Evolutionary conservation across 306 rosid genomes (phyloP).

Genomic region (Gillenia trifoliata): DNA sequence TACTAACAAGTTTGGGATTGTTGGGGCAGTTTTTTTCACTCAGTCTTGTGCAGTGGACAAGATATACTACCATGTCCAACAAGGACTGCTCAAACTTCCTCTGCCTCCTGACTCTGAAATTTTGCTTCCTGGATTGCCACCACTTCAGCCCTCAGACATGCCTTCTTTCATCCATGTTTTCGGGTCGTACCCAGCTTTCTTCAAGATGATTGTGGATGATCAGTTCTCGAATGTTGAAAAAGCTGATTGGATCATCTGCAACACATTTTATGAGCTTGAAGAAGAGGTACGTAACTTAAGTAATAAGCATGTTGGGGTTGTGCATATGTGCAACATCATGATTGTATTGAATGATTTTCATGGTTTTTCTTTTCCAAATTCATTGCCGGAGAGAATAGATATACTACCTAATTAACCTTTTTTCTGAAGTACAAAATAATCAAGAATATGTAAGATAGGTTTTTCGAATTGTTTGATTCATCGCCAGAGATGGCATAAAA

Average conservation of each 20-base stretch:
- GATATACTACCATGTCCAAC: slow-evolving; percentile 21
- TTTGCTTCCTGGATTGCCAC: slow-evolving; percentile 24
- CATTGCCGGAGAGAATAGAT: not conserved
- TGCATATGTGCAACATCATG: not conserved
- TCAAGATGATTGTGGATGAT: not conserved
- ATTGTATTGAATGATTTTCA: not conserved
- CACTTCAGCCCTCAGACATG: slow-evolving; percentile 18
- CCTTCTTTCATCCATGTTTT: slow-evolving; percentile 30
- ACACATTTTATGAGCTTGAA: slow-evolving; percentile 27
- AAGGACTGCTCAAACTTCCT: slow-evolving; percentile 25
- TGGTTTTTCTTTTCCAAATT: not conserved
- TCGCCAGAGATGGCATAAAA: too few species aligned
- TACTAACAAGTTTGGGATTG: slow-evolving; percentile 27
- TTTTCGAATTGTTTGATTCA: too few species aligned
- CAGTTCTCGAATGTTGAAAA: slow-evolving; percentile 34
- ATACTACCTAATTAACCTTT: not conserved
- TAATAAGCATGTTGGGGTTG: not conserved
- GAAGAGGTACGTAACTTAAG: slow-evolving; percentile 17
- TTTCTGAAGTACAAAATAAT: not conserved
- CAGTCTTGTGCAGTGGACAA: slow-evolving; percentile 26
- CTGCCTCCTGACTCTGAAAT: not conserved
- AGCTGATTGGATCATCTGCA: slow-evolving; percentile 41
- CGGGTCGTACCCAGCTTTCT: not conserved
- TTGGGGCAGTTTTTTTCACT: slow-evolving; percentile 28
- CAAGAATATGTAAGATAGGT: too few species aligned